Evolutionary conservation across 1,284 basidiomycete species (phyloP), one percentile per base, ranked within the genome.

Genomic region (Puccinia horiana): DNA sequence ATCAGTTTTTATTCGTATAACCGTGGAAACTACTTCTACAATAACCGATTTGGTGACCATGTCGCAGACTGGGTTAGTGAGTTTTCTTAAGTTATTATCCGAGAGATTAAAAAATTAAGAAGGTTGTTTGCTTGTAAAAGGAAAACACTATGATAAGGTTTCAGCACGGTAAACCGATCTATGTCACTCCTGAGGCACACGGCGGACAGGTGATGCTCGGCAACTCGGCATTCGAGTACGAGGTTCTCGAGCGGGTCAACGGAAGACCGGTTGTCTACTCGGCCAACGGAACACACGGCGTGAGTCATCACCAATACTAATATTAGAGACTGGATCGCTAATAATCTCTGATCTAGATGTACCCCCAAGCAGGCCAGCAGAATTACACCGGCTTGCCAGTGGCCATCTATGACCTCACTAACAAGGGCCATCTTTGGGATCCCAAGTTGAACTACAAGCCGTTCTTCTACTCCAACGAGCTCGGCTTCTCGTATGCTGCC

Each of bases 141-240:
- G 77, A 79, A 70, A 58, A 79, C 42, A 79, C 77, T 2, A 79
- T 79, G 77, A 79, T 79, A n/a, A 52, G 77, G 49, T 79, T 79
- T 42, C n/a, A 49, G 18, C 32, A 79, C 40, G 77, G 77, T 29
- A 49, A 79, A 44, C 77, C 77, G 32, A 54, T 37, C 37, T 79
- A 70, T 47, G 37, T 79, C 29, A 47, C 65, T 26, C 77, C 77
- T 23, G 77, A 79, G 40, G 77, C 77, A 26, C 77, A 79, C 26
- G 77, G 77, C 16, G 77, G 77, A 26, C 42, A 69, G 29, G 65
- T 79, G 18, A 63, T 69, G 23, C 63, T 79, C 12, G 77, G 77
- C 2, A 70, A 79, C 29, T 67, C 63, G 32, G 77, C 77, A 3
- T 79, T 69, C 65, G 56, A 69, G 32, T 69, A 49, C 47, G 67